These are phyloP conservation scores for Kodamaea lidongshanica DNA, from an alignment of 805 yeast genomes.

Conservation along the genomic window DNA sequence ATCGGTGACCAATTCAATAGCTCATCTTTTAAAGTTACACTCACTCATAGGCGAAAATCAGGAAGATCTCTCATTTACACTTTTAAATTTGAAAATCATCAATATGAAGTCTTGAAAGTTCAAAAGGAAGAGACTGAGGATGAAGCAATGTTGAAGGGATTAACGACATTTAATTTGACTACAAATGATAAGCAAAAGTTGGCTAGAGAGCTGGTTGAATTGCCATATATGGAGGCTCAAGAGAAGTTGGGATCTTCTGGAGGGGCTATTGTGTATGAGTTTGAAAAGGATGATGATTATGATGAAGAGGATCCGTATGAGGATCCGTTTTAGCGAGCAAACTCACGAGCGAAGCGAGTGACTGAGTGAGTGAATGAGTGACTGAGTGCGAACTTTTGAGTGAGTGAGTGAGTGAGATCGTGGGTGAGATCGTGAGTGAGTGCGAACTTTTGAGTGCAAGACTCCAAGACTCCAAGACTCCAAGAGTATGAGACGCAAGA, in stretches of 20 bases:
- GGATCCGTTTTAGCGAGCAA: slow-evolving; percentile 65
- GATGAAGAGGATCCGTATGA: slow-evolving; percentile 98
- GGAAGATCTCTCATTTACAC: slow-evolving; percentile 66
- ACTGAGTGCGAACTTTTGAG: too few relatives aligned
- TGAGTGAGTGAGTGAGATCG: too few relatives aligned
- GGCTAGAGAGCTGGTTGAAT: slow-evolving; percentile 78
- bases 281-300: slow-evolving; percentile 94
- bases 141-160: slow-evolving; percentile 52
- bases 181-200: slow-evolving; percentile 68
- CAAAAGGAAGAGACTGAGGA: slow-evolving; percentile 35
- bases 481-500: too few relatives aligned
- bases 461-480: too few relatives aligned
- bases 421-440: too few relatives aligned
- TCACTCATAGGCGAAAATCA: slow-evolving; percentile 73
- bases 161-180: slow-evolving; percentile 83
- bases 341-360: neutral
- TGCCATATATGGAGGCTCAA: slow-evolving; percentile 92
- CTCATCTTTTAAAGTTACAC: slow-evolving; percentile 37
- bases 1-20: slow-evolving; percentile 41
- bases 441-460: too few relatives aligned
- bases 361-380: neutral
- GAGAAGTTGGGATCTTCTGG: slow-evolving; percentile 52
- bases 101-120: slow-evolving; percentile 24
- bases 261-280: slow-evolving; percentile 94
- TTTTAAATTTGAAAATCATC: slow-evolving; percentile 53